Conservation (phyloP, 2,329 filamentous ascomycete genomes). For the Paraphoma sp. region DNA sequence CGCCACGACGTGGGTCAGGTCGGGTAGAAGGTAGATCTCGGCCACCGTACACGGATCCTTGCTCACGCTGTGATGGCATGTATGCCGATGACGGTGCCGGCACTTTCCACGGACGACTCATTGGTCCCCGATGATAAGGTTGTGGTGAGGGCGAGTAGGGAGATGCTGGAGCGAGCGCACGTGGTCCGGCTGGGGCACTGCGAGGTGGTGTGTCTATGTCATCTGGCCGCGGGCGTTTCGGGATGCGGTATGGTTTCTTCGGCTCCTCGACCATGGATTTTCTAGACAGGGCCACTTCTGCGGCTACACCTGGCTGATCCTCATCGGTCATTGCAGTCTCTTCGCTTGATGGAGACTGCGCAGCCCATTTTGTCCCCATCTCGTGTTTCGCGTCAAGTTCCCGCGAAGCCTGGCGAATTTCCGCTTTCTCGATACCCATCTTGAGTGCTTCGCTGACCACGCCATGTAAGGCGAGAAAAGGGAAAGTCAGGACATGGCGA, state of each 20-base stretch:
- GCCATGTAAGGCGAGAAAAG: constrained; percentile 24
- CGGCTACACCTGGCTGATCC: background rate
- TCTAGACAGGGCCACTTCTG: background rate
- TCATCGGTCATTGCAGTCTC: background rate
- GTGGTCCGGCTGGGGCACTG: background rate
- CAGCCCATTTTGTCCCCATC: background rate
- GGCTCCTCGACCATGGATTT: background rate
- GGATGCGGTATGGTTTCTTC: background rate
- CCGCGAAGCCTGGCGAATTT: constrained; percentile 1
- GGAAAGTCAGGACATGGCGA: constrained; percentile 25
- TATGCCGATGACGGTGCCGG: background rate
- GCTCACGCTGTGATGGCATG: background rate
- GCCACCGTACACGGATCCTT: background rate
- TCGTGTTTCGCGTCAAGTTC: background rate
- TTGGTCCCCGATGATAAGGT: background rate
- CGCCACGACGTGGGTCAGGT: background rate
- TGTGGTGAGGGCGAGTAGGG: background rate
- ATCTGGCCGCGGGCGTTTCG: background rate
- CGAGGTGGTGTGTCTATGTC: background rate
- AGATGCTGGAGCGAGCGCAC: background rate
- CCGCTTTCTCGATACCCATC: constrained; percentile 26
- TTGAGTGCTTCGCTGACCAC: constrained; percentile 21
- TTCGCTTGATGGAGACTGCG: background rate
- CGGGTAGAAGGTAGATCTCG: background rate
- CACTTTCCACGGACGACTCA: background rate